Conservation (phyloP, 1,284 basidiomycete species). For the Limonomyces culmigenus region DNA sequence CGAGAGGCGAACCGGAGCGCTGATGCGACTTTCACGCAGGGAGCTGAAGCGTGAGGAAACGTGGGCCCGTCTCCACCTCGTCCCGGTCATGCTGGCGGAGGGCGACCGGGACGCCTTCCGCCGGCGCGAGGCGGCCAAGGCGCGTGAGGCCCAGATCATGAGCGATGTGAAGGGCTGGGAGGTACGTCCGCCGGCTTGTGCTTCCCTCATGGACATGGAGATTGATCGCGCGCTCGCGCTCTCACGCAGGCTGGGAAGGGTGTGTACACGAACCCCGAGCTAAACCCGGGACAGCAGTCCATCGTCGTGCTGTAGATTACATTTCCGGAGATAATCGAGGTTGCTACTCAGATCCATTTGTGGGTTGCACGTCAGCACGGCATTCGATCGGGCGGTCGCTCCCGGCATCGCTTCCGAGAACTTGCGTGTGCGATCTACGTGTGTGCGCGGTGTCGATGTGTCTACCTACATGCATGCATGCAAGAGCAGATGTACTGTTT, state of each 20-base stretch:
- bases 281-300: constrained; percentile 53
- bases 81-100: constrained; percentile 85
- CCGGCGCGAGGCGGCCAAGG: constrained; percentile 63
- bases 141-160: constrained; percentile 87
- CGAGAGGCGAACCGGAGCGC: too few relatives aligned
- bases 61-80: constrained; percentile 93
- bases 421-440: too few relatives aligned
- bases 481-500: too few relatives aligned
- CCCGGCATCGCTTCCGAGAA: too few relatives aligned
- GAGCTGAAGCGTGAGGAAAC: constrained; percentile 88
- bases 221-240: background rate
- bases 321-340: too few relatives aligned
- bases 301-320: constrained; percentile 47
- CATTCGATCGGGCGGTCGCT: too few relatives aligned
- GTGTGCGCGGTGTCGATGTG: too few relatives aligned
- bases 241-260: constrained; percentile 51
- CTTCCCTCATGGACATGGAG: background rate
- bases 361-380: too few relatives aligned
- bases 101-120: constrained; percentile 85
- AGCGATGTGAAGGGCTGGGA: constrained; percentile 90
- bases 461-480: too few relatives aligned
- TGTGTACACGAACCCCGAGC: constrained; percentile 74
- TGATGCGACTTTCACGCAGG: constrained; percentile 34
- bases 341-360: too few relatives aligned
- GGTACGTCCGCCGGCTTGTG: constrained; percentile 36